phyloP scores from a whole-genome alignment of 306 rosid genomes.

The Cicer pinnatifidum region DNA sequence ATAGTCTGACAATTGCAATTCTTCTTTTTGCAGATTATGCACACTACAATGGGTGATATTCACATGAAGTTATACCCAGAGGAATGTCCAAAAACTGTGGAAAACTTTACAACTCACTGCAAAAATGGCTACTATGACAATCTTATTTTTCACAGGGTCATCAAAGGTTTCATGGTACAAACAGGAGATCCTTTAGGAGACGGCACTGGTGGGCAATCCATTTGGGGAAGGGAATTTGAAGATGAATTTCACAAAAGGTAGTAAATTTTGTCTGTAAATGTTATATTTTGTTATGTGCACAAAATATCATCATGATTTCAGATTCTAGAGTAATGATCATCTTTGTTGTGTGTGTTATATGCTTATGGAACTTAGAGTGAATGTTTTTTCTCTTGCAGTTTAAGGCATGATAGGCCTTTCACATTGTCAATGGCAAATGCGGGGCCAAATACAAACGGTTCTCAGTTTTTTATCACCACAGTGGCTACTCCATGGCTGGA shows the following conservation, averaged over 20 bases:
- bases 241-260: conserved; percentile 99
- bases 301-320: conserved; percentile 29
- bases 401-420: conserved; percentile 97
- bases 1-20: conserved; percentile 23
- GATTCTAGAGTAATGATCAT: not conserved
- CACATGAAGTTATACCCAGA: conserved; percentile 94
- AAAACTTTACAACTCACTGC: conserved; percentile 97
- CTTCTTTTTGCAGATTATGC: conserved; percentile 67
- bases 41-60: conserved; percentile 95
- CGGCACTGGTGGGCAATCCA: conserved; percentile 98
- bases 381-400: conserved; percentile 58
- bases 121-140: conserved; percentile 93
- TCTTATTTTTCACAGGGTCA: conserved; percentile 93
- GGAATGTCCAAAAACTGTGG: conserved; percentile 98
- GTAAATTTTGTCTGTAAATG: conserved; percentile 13
- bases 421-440: conserved; percentile 98
- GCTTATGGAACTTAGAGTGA: conserved; percentile 39
- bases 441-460: conserved; percentile 89
- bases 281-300: not conserved
- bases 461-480: conserved; percentile 97
- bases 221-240: conserved; percentile 99
- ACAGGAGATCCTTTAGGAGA: conserved; percentile 99
- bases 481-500: conserved; percentile 99
- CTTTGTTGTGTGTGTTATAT: not conserved
- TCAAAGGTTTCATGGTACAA: conserved; percentile 97